These are phyloP conservation scores for Chalaropsis ovoidea DNA, from an alignment of 2,329 filamentous ascomycete genomes.

Conservation along the genomic window DNA sequence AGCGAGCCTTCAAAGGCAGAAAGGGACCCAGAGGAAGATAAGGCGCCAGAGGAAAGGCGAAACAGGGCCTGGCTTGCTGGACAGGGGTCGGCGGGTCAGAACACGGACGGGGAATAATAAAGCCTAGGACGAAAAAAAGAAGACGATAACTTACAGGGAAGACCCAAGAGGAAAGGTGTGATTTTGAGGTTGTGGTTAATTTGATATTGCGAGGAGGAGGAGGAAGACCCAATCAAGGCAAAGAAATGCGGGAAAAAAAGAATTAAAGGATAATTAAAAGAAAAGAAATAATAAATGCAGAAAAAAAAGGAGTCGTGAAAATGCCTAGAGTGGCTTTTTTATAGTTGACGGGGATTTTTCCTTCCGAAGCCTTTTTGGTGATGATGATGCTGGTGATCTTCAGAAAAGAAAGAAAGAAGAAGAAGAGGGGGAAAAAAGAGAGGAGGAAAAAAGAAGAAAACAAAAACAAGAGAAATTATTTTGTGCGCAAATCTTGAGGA, in stretches of 20 bases:
- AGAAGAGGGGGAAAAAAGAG: background rate
- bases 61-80: background rate
- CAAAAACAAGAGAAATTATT: background rate
- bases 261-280: background rate
- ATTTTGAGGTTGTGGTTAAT: slow-evolving; percentile 5
- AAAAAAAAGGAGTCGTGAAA: background rate
- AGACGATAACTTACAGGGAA: slow-evolving; percentile 7
- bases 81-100: background rate
- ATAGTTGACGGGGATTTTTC: background rate
- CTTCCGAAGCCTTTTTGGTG: background rate
- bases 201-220: background rate
- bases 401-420: background rate
- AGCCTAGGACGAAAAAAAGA: background rate
- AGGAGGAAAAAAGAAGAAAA: background rate
- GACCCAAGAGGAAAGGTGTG: slow-evolving; percentile 7
- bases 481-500: background rate
- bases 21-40: background rate
- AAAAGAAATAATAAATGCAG: no score
- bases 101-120: background rate
- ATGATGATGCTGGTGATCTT: background rate
- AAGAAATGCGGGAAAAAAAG: background rate
- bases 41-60: slow-evolving; percentile 1
- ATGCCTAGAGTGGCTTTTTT: background rate
- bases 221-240: background rate
- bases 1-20: background rate